phyloP scores from a whole-genome alignment of 2,329 filamentous ascomycete species.

The Trichoderma polysporum region DNA sequence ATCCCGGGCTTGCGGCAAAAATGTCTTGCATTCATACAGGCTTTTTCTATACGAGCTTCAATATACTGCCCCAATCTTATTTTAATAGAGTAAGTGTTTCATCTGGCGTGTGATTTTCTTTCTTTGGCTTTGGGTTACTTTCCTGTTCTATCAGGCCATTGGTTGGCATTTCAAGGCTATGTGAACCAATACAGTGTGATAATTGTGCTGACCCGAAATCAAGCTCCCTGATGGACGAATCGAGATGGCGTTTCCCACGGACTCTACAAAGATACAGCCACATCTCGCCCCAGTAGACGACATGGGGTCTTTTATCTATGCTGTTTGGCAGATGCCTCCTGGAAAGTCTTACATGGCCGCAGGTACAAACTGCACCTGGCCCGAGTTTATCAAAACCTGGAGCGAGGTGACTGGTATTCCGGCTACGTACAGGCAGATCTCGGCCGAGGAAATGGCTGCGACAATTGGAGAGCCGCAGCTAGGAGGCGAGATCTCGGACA shows the following conservation, averaged over 20 bases:
- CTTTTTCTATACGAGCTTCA: conserved; percentile 49
- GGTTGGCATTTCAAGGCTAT: not conserved
- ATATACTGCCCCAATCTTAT: conserved; percentile 46
- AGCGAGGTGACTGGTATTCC: conserved; percentile 36
- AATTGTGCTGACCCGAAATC: not conserved
- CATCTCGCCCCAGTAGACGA: conserved; percentile 49
- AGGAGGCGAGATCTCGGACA: conserved; percentile 45
- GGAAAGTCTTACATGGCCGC: conserved; percentile 51
- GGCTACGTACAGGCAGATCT: conserved; percentile 41
- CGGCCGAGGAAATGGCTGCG: conserved; percentile 42
- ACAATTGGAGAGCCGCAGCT: conserved; percentile 40
- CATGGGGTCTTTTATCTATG: conserved; percentile 48
- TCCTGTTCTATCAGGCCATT: too few relatives aligned
- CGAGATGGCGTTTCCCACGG: conserved; percentile 49
- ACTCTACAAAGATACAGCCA: conserved; percentile 39
- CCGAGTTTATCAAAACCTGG: conserved; percentile 47
- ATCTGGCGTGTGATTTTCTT: not conserved
- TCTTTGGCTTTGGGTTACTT: not conserved
- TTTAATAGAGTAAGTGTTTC: conserved; percentile 44
- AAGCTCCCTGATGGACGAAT: conserved; percentile 43
- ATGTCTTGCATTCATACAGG: conserved; percentile 53
- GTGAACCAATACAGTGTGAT: not conserved
- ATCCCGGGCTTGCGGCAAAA: conserved; percentile 47
- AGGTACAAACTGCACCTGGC: conserved; percentile 47
- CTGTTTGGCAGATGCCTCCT: conserved; percentile 49